Evolutionary conservation across 2,329 filamentous ascomycete genomes (phyloP).

Genomic region (Colletotrichum plurivorum): DNA sequence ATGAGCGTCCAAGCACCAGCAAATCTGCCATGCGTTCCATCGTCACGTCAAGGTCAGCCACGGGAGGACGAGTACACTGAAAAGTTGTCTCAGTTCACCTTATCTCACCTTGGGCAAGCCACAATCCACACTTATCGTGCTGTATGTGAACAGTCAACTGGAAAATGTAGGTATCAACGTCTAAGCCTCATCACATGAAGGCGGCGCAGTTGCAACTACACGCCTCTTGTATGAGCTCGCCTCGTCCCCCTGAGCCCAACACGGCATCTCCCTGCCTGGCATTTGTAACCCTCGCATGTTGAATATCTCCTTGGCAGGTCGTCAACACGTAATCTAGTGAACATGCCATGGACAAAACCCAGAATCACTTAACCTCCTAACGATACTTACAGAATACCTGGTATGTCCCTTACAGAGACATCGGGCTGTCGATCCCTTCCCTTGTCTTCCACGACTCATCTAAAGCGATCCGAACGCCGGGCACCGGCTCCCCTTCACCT

Average conservation of each 20-base stretch:
- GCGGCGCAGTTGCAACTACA: not conserved
- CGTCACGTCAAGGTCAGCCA: not conserved
- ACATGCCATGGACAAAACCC: too few relatives aligned
- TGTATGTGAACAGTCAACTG: too few relatives aligned
- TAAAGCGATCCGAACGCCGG: conserved; percentile 8
- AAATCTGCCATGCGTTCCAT: not conserved
- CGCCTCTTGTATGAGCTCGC: not conserved
- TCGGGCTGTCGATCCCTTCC: not conserved
- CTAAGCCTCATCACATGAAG: conserved; percentile 3
- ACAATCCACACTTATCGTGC: not conserved
- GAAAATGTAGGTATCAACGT: not conserved
- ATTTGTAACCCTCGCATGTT: not conserved
- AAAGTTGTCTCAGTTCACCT: too few relatives aligned
- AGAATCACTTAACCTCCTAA: too few relatives aligned
- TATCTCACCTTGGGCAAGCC: not conserved
- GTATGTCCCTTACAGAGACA: too few relatives aligned
- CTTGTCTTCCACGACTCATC: not conserved
- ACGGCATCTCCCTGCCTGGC: not conserved
- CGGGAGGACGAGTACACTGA: not conserved
- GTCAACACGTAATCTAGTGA: not conserved
- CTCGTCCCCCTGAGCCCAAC: not conserved
- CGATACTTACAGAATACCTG: too few relatives aligned
- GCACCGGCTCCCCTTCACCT: conserved; percentile 12
- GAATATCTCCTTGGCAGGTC: not conserved
- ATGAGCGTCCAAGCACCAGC: conserved; percentile 17